Evolutionary conservation across 2,329 filamentous ascomycete genomes (phyloP).

Genomic region (Thelonectria olida): DNA sequence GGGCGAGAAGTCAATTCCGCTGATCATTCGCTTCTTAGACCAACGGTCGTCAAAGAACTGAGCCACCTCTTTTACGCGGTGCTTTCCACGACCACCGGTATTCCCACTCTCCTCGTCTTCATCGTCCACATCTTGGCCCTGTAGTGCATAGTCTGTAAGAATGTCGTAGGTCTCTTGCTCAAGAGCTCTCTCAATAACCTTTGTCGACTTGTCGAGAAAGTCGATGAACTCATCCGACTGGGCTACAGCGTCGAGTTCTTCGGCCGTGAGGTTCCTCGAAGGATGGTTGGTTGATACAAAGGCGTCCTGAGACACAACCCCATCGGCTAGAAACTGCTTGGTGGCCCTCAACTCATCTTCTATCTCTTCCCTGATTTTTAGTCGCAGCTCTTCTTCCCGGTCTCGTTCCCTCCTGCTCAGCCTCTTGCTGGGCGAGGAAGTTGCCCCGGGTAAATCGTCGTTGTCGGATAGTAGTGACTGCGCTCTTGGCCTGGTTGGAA

Average conservation of each 20-base stretch:
- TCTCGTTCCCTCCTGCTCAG: conserved; percentile 82
- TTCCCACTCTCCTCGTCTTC: conserved; percentile 83
- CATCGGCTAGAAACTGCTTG: conserved; percentile 66
- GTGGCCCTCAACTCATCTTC: conserved; percentile 88
- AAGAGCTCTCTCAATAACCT: conserved; percentile 94
- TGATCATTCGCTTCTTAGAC: conserved; percentile 98
- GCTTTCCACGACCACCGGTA: conserved; percentile 74
- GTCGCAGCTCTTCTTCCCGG: conserved; percentile 87
- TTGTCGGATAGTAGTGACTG: conserved; percentile 63
- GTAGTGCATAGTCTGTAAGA: conserved; percentile 90
- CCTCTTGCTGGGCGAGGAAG: conserved; percentile 74
- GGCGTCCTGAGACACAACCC: conserved; percentile 36
- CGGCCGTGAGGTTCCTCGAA: conserved; percentile 78
- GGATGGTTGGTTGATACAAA: conserved; percentile 69
- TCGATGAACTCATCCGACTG: conserved; percentile 93
- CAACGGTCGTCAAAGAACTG: conserved; percentile 96
- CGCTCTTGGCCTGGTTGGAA: conserved; percentile 57
- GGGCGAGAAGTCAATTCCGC: conserved; percentile 92
- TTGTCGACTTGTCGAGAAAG: conserved; percentile 94
- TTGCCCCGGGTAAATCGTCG: conserved; percentile 64
- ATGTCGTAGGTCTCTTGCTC: conserved; percentile 95
- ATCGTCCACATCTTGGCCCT: conserved; percentile 78
- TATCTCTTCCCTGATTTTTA: conserved; percentile 86
- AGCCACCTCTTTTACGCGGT: conserved; percentile 84
- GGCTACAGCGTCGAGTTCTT: conserved; percentile 90